These are phyloP conservation scores for Malbranchea zuffiana DNA, from an alignment of 2,329 filamentous ascomycete species.

Conservation along the genomic window DNA sequence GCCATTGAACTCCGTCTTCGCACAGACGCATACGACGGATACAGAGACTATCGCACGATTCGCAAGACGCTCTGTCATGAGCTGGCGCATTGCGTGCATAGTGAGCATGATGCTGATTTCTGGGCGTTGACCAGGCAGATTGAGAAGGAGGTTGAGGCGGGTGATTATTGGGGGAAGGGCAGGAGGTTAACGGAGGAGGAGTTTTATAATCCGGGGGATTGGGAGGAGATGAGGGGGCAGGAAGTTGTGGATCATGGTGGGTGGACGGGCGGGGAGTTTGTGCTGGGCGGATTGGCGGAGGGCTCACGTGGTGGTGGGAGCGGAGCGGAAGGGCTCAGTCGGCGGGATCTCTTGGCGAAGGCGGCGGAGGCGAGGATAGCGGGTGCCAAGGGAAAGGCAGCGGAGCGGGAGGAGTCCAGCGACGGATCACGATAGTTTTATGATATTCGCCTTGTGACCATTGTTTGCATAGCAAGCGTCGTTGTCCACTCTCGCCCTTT, in stretches of 20 bases:
- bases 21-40: slow-evolving; percentile 92
- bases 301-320: slow-evolving; percentile 24
- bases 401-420: slow-evolving; percentile 16
- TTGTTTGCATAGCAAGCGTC: too few species aligned
- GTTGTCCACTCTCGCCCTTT: too few species aligned
- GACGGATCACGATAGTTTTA: background rate
- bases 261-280: slow-evolving; percentile 70
- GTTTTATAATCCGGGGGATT: slow-evolving; percentile 50
- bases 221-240: slow-evolving; percentile 41
- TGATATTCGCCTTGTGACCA: too few species aligned
- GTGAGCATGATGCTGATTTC: slow-evolving; percentile 74
- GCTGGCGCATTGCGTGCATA: slow-evolving; percentile 80
- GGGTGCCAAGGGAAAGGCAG: slow-evolving; percentile 38
- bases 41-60: slow-evolving; percentile 84
- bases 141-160: slow-evolving; percentile 70
- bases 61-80: slow-evolving; percentile 90
- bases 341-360: slow-evolving; percentile 63
- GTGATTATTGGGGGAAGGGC: slow-evolving; percentile 70
- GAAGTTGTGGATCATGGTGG: slow-evolving; percentile 56
- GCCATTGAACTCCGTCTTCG: slow-evolving; percentile 80
- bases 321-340: slow-evolving; percentile 41
- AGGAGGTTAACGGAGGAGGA: slow-evolving; percentile 48
- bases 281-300: slow-evolving; percentile 52
- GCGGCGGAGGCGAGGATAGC: slow-evolving; percentile 59
- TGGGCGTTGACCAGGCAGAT: slow-evolving; percentile 83